Base-by-base conservation (phyloP, 805 yeast genomes). In the Starmerella floricola region DNA sequence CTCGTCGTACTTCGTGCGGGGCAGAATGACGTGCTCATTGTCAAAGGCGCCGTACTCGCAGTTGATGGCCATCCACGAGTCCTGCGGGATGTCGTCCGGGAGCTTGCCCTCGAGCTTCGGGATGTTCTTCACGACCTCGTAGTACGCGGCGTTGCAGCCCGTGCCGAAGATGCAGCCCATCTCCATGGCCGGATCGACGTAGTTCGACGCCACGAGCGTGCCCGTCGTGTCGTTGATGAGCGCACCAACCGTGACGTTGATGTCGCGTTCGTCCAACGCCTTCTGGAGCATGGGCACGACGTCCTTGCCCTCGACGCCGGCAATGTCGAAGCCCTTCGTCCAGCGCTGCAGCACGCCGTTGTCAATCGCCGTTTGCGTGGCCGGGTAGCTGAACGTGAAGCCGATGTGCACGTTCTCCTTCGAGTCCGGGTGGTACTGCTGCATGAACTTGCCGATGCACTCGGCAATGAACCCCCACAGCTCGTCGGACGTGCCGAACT, bases 1-100 rank as follows among this genome's bases (percentile, higher is more conserved):
- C 42, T 78, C 59, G 63, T 88, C 98, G 62, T 76, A 88, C 62
- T 78, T 79, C 52, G 94, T 87, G 67, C 95, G 76, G 59, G 97
- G 97, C 55, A 88, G 72, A 28, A 78, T 73, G 8, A 53, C 45
- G 57, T 80, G 93, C 64, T 85, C 95, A 60, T 85, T 87, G 63
- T 88, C 97, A 61, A 88, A 88, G 6, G 96, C 88, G 58, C 98
- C 97, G 67, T 88, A 88, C 68, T 88, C 98, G 71, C 96, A 86
- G 72, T 88, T 88, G 62, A 88, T 88, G 42, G 95, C 95, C 94
- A 88, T 87, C 49, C 79, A 77, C 33, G 80, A 71, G 38, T 73
- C 73, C 6, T 59, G 62, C 30, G 73, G 59, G 53, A 85, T 72
- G 58, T 84, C 95, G 33, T 63, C 66, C 24, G 76, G 71, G 41